These are phyloP conservation scores for Mycena haematopus DNA, from an alignment of 768 basidiomycete genomes.

Conservation along the genomic window DNA sequence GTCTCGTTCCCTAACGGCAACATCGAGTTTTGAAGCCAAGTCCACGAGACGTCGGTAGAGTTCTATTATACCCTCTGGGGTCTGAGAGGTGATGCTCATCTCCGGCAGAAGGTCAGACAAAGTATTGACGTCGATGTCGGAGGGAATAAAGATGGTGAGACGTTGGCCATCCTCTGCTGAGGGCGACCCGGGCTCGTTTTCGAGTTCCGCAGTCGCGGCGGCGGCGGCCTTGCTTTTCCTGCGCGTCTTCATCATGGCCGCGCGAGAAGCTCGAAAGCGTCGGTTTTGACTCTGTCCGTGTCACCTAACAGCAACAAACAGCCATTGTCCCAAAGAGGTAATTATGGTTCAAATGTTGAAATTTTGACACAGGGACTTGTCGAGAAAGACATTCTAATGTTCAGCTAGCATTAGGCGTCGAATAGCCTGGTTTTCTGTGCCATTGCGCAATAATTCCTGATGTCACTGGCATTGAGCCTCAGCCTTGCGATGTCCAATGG, in stretches of 20 bases:
- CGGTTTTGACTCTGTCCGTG: background rate
- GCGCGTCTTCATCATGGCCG: conserved; percentile 53
- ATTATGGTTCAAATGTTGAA: background rate
- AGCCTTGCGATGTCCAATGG: no score
- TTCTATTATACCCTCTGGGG: conserved; percentile 63
- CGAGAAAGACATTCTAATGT: no score
- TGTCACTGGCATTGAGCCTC: no score
- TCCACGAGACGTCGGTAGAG: conserved; percentile 68
- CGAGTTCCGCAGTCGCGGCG: conserved; percentile 40
- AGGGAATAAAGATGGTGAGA: conserved; percentile 58
- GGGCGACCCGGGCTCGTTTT: conserved; percentile 31
- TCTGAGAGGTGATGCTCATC: conserved; percentile 58
- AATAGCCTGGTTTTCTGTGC: no score
- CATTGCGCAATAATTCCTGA: no score
- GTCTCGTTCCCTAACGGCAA: conserved; percentile 68
- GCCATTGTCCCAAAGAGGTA: background rate
- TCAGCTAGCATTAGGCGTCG: no score
- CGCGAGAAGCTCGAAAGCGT: background rate
- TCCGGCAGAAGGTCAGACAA: conserved; percentile 70
- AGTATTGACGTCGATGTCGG: conserved; percentile 69
- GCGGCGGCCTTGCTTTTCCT: conserved; percentile 65
- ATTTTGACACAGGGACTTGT: background rate
- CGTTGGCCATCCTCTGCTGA: conserved; percentile 44
- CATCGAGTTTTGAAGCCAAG: conserved; percentile 62
- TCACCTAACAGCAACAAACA: background rate